A percentile compares a stretch with the other conserved stretches of the same genome.
These are phyloP conservation scores for Tolypocladium tundrense DNA, from an alignment of 2,329 filamentous ascomycete genomes.

Conservation along the genomic window DNA sequence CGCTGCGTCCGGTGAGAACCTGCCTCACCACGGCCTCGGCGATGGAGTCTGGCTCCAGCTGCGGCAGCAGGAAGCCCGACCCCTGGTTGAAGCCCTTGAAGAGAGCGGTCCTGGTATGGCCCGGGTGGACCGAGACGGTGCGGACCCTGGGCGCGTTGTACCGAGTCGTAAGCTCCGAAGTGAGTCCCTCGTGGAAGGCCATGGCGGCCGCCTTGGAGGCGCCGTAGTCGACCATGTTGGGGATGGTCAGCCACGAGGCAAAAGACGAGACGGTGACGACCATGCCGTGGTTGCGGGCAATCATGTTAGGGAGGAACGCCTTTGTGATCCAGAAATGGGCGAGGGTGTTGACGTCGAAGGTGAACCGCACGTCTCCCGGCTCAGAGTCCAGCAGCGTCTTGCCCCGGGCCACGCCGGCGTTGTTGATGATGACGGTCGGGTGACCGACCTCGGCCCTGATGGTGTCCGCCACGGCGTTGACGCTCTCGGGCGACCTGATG, in stretches of 20 bases:
- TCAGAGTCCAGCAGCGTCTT: slow-evolving; percentile 49
- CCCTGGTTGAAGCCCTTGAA: slow-evolving; percentile 46
- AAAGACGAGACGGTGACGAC: slow-evolving; percentile 59
- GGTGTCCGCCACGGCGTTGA: slow-evolving; percentile 38
- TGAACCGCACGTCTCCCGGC: slow-evolving; percentile 50
- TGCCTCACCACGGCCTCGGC: slow-evolving; percentile 38
- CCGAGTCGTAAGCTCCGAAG: slow-evolving; percentile 44
- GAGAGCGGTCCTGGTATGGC: slow-evolving; percentile 24
- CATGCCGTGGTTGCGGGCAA: slow-evolving; percentile 57
- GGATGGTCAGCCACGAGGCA: slow-evolving; percentile 49
- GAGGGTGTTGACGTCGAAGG: slow-evolving; percentile 62
- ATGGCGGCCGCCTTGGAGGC: slow-evolving; percentile 56
- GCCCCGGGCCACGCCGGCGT: slow-evolving; percentile 54
- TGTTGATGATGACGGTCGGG: slow-evolving; percentile 64
- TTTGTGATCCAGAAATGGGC: slow-evolving; percentile 57
- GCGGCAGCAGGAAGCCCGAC: slow-evolving; percentile 20
- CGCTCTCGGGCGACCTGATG: slow-evolving; percentile 46
- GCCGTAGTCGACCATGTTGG: slow-evolving; percentile 58
- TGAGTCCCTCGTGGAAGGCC: slow-evolving; percentile 57
- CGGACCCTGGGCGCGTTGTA: slow-evolving; percentile 55
- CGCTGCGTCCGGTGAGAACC: slow-evolving; percentile 36
- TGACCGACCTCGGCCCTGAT: slow-evolving; percentile 48
- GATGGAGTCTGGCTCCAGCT: slow-evolving; percentile 28
- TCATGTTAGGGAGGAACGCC: slow-evolving; percentile 58
- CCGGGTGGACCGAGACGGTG: slow-evolving; percentile 55